Conservation (phyloP, 768 basidiomycete species). For the Lentinus tigrinus region DNA sequence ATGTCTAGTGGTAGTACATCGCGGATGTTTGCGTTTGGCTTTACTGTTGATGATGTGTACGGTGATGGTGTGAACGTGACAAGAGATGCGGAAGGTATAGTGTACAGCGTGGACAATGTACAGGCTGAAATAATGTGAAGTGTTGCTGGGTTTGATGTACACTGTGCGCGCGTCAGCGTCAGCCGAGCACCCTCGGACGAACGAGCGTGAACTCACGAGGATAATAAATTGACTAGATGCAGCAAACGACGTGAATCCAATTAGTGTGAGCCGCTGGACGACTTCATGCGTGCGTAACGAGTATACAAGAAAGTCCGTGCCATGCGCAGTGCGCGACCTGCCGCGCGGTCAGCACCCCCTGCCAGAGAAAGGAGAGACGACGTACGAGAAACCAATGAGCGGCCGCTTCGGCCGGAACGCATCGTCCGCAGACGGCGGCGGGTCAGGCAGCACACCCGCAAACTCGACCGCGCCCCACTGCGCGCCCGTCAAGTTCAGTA, state of each 20-base stretch:
- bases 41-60: conserved; percentile 26
- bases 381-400: conserved; percentile 37
- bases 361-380: conserved; percentile 8
- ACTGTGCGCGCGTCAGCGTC: conserved; percentile 36
- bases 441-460: conserved; percentile 43
- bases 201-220: conserved; percentile 39
- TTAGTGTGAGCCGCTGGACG: conserved; percentile 46
- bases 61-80: conserved; percentile 19
- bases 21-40: conserved; percentile 26
- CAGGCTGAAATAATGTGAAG: conserved; percentile 57
- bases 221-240: conserved; percentile 51
- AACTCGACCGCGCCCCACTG: conserved; percentile 36
- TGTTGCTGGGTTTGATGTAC: conserved; percentile 52
- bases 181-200: not conserved
- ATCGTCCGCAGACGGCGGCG: conserved; percentile 26
- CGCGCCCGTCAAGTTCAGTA: conserved; percentile 47
- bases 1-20: conserved; percentile 40
- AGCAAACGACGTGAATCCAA: conserved; percentile 43
- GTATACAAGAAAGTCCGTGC: conserved; percentile 39
- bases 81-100: conserved; percentile 47
- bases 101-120: conserved; percentile 51
- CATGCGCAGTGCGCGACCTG: conserved; percentile 21
- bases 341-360: not conserved
- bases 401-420: conserved; percentile 32
- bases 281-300: conserved; percentile 49